Percentiles rank a stretch among this genome's conserved stretches.
Conservation (phyloP, 495 filamentous ascomycete genomes). For the Glarea lozoyensis region DNA sequence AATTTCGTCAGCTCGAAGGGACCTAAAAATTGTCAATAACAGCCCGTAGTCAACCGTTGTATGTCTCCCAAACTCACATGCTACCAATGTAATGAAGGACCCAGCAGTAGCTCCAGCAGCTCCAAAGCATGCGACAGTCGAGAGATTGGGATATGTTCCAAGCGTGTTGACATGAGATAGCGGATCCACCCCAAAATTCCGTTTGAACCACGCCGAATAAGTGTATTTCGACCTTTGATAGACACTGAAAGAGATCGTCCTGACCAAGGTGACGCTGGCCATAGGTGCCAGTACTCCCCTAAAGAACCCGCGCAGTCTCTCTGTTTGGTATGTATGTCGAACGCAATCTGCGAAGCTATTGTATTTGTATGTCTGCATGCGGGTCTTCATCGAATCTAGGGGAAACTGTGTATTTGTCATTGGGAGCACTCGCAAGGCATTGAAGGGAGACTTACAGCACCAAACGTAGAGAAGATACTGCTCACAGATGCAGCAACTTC, state of each 20-base stretch:
- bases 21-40: conserved; percentile 36
- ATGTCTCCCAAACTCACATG: conserved; percentile 51
- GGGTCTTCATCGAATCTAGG: conserved; percentile 76
- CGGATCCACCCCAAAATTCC: conserved; percentile 58
- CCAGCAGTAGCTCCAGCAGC: conserved; percentile 73
- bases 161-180: conserved; percentile 59
- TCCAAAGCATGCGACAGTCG: conserved; percentile 65
- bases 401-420: conserved; percentile 49
- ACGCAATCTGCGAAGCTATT: conserved; percentile 60
- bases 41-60: not conserved
- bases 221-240: conserved; percentile 78
- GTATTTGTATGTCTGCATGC: conserved; percentile 78
- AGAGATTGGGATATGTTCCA: conserved; percentile 59
- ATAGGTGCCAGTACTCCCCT: conserved; percentile 54
- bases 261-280: conserved; percentile 78
- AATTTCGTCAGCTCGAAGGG: conserved; percentile 94
- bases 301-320: conserved; percentile 69
- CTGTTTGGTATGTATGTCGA: conserved; percentile 59
- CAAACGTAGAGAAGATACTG: conserved; percentile 64
- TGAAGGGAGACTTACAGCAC: conserved; percentile 39
- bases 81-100: conserved; percentile 69
- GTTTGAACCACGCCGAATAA: conserved; percentile 58
- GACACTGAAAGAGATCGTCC: conserved; percentile 87
- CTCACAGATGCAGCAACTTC: conserved; percentile 67
- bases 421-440: not conserved